Percentiles rank a stretch among this genome's conserved stretches.
Conservation (phyloP, 2,329 filamentous ascomycete species). For the Ophiosphaerella korrae region DNA sequence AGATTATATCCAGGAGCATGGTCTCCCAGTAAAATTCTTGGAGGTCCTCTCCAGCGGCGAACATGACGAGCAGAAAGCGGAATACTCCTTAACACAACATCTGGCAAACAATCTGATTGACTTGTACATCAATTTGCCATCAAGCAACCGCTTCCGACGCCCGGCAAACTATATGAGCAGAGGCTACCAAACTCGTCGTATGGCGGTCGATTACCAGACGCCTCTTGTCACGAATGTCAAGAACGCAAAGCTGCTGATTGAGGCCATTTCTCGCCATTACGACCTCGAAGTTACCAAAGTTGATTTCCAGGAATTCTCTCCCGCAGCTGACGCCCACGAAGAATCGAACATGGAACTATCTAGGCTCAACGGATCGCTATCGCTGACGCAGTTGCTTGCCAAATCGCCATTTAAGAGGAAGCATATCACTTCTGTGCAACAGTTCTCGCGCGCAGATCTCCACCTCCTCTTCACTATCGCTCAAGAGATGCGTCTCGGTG, state of each 20-base stretch:
- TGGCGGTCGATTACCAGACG: slow-evolving; percentile 98
- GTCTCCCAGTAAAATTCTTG: slow-evolving; percentile 88
- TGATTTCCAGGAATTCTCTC: slow-evolving; percentile 84
- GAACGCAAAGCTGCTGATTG: slow-evolving; percentile 96
- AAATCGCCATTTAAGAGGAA: slow-evolving; percentile 86
- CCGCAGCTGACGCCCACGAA: slow-evolving; percentile 42
- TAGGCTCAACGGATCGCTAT: slow-evolving; percentile 61
- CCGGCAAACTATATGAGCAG: slow-evolving; percentile 99
- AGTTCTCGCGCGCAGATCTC: slow-evolving; percentile 85
- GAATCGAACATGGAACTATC: slow-evolving; percentile 49
- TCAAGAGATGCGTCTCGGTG: slow-evolving; percentile 95
- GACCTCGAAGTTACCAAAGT: slow-evolving; percentile 80
- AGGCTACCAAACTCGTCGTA: slow-evolving; percentile 93
- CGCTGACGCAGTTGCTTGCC: slow-evolving; percentile 73
- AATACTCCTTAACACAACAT: slow-evolving; percentile 97
- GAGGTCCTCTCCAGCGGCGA: slow-evolving; percentile 71
- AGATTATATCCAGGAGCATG: slow-evolving; percentile 93
- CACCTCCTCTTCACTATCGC: slow-evolving; percentile 95
- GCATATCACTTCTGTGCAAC: slow-evolving; percentile 88
- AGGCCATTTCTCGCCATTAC: slow-evolving; percentile 89
- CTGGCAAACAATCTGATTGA: slow-evolving; percentile 97
- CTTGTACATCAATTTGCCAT: slow-evolving; percentile 98
- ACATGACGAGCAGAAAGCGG: slow-evolving; percentile 82
- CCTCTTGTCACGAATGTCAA: slow-evolving; percentile 98
- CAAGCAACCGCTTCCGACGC: slow-evolving; percentile 93